Evolutionary conservation across 805 yeast genomes (phyloP).

Genomic region (Komagataella ulmi): DNA sequence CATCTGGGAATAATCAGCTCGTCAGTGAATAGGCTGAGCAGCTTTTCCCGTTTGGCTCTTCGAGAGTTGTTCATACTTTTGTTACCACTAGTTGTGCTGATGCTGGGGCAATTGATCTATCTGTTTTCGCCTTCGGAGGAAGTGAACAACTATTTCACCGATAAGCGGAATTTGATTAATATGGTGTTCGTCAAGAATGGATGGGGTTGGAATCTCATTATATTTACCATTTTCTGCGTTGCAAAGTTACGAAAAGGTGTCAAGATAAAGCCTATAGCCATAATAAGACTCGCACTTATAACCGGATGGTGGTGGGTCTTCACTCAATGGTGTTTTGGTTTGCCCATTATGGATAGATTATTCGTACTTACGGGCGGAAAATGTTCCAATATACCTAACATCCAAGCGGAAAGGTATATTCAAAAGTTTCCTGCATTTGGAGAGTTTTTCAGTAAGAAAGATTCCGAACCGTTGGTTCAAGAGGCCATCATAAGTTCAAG

Average conservation of each 20-base stretch:
- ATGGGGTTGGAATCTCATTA: constrained; percentile 78
- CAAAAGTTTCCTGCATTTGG: not conserved
- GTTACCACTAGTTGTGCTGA: constrained; percentile 27
- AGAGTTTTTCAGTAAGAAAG: not conserved
- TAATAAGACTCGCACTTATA: constrained; percentile 33
- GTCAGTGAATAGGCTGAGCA: not conserved
- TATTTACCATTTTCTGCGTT: constrained; percentile 13
- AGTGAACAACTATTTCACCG: constrained; percentile 36
- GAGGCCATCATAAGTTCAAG: constrained; percentile 17
- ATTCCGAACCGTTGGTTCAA: not conserved
- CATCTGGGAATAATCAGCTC: not conserved
- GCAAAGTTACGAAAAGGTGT: not conserved
- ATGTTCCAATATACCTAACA: constrained; percentile 25
- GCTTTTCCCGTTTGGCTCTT: not conserved
- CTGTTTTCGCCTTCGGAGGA: constrained; percentile 20
- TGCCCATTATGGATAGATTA: constrained; percentile 81
- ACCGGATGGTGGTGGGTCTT: constrained; percentile 78
- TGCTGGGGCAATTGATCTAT: constrained; percentile 38
- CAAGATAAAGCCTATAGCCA: constrained; percentile 6
- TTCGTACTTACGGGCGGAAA: constrained; percentile 75
- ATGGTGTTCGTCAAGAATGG: constrained; percentile 73
- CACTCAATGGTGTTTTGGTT: constrained; percentile 79
- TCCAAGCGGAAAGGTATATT: not conserved
- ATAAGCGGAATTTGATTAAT: constrained; percentile 62
- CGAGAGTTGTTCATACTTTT: constrained; percentile 3